A percentile compares a stretch with the other conserved stretches of the same genome.
Conservation (phyloP, 805 yeast species). For the Blastobotrys americana region DNA sequence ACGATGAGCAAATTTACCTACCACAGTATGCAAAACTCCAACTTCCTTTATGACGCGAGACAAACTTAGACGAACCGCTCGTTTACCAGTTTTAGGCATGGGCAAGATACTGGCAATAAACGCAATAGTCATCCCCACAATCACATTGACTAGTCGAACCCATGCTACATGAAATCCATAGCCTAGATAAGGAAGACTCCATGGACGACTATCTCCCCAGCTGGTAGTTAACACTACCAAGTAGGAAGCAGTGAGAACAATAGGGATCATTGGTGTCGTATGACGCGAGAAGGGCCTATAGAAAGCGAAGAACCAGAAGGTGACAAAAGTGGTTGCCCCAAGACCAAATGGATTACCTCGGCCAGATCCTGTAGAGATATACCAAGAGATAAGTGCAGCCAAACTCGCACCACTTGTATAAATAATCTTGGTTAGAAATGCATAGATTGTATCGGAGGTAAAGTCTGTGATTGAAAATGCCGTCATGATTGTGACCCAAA, state of each 20-base stretch:
- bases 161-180: conserved; percentile 30
- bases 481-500: conserved; percentile 31
- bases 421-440: conserved; percentile 22
- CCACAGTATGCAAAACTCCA: conserved; percentile 26
- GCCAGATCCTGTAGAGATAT: conserved; percentile 30
- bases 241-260: conserved; percentile 25
- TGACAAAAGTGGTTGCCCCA: conserved; percentile 26
- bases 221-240: conserved; percentile 29
- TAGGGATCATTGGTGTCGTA: conserved; percentile 24
- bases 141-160: conserved; percentile 30
- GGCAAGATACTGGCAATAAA: conserved; percentile 30
- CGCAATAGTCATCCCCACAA: conserved; percentile 27
- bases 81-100: conserved; percentile 27
- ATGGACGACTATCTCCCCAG: conserved; percentile 24
- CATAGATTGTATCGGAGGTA: conserved; percentile 30
- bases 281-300: conserved; percentile 29
- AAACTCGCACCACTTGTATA: conserved; percentile 28
- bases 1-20: conserved; percentile 28
- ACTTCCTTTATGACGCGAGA: conserved; percentile 22
- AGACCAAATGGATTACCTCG: conserved; percentile 30
- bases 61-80: conserved; percentile 25
- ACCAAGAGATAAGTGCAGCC: conserved; percentile 31
- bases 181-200: conserved; percentile 18
- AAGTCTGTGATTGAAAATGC: conserved; percentile 26
- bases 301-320: conserved; percentile 23